Evolutionary conservation across 2,329 filamentous ascomycete genomes (phyloP).

Genomic region (Leptographium procerum): DNA sequence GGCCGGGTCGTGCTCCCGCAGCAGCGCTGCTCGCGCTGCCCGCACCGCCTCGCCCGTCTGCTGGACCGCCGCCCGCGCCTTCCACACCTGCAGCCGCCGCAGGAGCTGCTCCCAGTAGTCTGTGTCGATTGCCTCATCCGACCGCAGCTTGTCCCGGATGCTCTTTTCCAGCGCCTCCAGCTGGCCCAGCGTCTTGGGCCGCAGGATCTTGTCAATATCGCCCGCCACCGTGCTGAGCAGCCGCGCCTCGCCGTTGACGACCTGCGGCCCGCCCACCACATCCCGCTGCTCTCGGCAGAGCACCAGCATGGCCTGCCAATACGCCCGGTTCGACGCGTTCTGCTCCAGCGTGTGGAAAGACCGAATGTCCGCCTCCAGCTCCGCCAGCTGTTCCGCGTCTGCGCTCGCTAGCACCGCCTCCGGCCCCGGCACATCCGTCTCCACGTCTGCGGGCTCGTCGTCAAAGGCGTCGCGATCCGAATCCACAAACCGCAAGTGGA

Average conservation of each 20-base stretch:
- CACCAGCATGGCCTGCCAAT: constrained; percentile 83
- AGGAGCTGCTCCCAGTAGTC: constrained; percentile 97
- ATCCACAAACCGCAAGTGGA: constrained; percentile 82
- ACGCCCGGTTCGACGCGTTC: constrained; percentile 67
- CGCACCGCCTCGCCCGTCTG: constrained; percentile 68
- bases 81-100: constrained; percentile 75
- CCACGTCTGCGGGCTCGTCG: constrained; percentile 63
- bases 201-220: constrained; percentile 79
- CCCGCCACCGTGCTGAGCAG: constrained; percentile 72
- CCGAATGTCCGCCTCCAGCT: constrained; percentile 70
- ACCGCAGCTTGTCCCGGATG: constrained; percentile 74
- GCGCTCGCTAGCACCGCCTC: constrained; percentile 69
- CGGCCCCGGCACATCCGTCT: constrained; percentile 68
- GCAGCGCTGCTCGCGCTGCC: constrained; percentile 52
- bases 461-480: constrained; percentile 75
- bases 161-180: constrained; percentile 79
- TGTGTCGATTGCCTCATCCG: constrained; percentile 84
- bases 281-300: constrained; percentile 64
- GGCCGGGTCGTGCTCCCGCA: constrained; percentile 56
- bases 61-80: constrained; percentile 75
- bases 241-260: constrained; percentile 49
- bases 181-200: constrained; percentile 76
- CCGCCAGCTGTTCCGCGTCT: constrained; percentile 49
- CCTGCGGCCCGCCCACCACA: not conserved
- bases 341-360: constrained; percentile 75